These are phyloP conservation scores for Malassezia nana DNA, from an alignment of 1,284 basidiomycete genomes.

Conservation along the genomic window DNA sequence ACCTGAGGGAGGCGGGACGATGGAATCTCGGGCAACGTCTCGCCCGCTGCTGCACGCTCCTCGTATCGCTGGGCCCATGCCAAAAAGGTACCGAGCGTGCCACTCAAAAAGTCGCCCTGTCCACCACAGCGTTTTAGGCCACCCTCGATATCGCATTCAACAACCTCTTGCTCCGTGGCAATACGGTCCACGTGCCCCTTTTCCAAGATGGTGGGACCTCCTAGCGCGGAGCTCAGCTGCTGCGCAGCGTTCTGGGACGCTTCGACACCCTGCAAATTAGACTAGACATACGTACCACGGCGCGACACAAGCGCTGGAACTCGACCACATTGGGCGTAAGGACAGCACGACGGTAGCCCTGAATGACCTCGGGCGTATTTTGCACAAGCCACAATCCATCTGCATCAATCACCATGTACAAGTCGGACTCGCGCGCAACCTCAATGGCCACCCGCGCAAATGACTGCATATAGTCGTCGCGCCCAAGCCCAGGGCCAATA, in stretches of 20 bases:
- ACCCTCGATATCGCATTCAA: conserved; percentile 59
- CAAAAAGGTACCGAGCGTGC: conserved; percentile 72
- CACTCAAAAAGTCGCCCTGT: conserved; percentile 86
- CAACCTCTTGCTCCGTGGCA: conserved; percentile 22
- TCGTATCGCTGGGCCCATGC: conserved; percentile 92
- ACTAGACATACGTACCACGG: conserved; percentile 50
- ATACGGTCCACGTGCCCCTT: conserved; percentile 59
- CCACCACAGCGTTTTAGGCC: conserved; percentile 87
- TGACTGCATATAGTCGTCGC: conserved; percentile 77
- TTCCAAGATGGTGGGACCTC: conserved; percentile 81
- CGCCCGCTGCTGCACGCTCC: conserved; percentile 53
- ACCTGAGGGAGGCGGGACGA: conserved; percentile 59
- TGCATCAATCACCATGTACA: conserved; percentile 87
- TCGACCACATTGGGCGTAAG: conserved; percentile 92
- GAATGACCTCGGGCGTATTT: conserved; percentile 63
- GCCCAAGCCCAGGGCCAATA: conserved; percentile 68
- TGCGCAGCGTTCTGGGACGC: conserved; percentile 49
- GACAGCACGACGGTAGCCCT: conserved; percentile 68
- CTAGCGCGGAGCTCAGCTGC: conserved; percentile 60
- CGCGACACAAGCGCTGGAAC: conserved; percentile 72
- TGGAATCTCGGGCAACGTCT: conserved; percentile 24
- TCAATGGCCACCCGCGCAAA: conserved; percentile 54
- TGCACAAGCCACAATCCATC: conserved; percentile 74
- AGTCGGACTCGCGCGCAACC: conserved; percentile 55
- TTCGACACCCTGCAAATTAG: conserved; percentile 51